Base-by-base conservation (phyloP, 2,329 filamentous ascomycete genomes). In the Berkeleyomyces basicola region DNA sequence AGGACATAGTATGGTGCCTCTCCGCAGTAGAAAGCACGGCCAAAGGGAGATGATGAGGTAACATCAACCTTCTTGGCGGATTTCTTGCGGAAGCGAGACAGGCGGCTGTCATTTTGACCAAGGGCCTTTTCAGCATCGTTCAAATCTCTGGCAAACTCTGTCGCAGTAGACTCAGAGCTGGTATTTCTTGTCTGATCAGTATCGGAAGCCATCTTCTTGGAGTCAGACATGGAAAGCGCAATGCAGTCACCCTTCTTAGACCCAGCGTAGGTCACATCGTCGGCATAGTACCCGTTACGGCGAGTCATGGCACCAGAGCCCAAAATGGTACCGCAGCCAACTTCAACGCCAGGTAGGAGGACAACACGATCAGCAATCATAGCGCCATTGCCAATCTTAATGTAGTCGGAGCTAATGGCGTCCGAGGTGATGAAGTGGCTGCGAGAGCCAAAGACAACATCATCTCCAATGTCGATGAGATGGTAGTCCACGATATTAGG, bases 391-490 rank as follows among this genome's bases (percentile, higher is more conserved):
- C 71, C 69, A 58, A 83, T 75, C 10, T 70, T 73, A 57, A 83
- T 72, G 7, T 67, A 71, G 11, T 78, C 77, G 9, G 76, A 78
- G 0, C 80, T 77, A 31, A 68, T 70, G 2, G 75, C 77, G 67
- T 83, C 80, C 0, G 78, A 78, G 1, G 78, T 82, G 39, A 82
- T 69, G 0, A 83, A 67, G 63, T 80, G 75, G 2, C 79, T 77
- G 2, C 79, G 75, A 10, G 79, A 82, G 0, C 80, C 80, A 65
- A 83, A 82, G 7, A 82, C 79, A n/a, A 82, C 79, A 68, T 82
- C 77, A 63, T 82, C 76, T 7, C 80, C 80, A 65, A 82, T 73
- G 33, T 82, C 75, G 9, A 82, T 67, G 0, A 82, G 71, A 65
- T 81, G 77, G 65, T 81, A 82, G 66, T 82, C 78, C 14, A 77